A percentile compares a stretch with the other conserved stretches of the same genome.
Evolutionary conservation across 2,329 filamentous ascomycete genomes (phyloP).

Genomic region (Teratosphaeriaceae sp.): DNA sequence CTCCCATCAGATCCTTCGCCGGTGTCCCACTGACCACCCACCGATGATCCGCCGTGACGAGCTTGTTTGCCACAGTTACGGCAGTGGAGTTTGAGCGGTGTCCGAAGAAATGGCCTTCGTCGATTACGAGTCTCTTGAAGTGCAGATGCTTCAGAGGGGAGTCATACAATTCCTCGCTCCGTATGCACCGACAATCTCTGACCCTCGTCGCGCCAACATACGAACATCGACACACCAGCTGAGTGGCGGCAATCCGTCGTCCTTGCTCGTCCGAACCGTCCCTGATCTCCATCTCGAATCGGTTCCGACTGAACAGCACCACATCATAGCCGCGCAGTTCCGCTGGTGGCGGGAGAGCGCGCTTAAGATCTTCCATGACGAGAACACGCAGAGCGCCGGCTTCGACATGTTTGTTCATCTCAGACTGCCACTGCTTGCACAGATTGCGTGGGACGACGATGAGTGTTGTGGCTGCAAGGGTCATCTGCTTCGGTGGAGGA

Average conservation of each 20-base stretch:
- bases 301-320: constrained; percentile 65
- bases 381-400: constrained; percentile 53
- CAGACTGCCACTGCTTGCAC: constrained; percentile 73
- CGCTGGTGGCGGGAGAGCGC: constrained; percentile 50
- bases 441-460: constrained; percentile 79
- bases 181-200: constrained; percentile 40
- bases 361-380: constrained; percentile 48
- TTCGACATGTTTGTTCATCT: constrained; percentile 71
- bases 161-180: constrained; percentile 38
- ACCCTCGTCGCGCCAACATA: constrained; percentile 40
- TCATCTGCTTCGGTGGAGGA: constrained; percentile 45
- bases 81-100: constrained; percentile 58
- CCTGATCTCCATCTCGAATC: constrained; percentile 63
- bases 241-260: constrained; percentile 26
- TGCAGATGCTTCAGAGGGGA: constrained; percentile 65
- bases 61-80: constrained; percentile 46
- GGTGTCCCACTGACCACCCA: constrained; percentile 94
- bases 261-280: constrained; percentile 43
- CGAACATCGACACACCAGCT: constrained; percentile 30
- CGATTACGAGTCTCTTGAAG: constrained; percentile 84
- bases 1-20: constrained; percentile 72
- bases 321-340: constrained; percentile 65
- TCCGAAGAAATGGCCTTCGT: constrained; percentile 83
- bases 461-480: constrained; percentile 62
- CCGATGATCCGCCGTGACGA: constrained; percentile 57